Conservation (phyloP, 129 eudicot species). For the Helianthus annuus region HanXRQr2.0-SUNRISE NC_035437.2:4360530-4361029, state of each 20-base stretch:
- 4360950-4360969: slow-evolving; percentile 32
- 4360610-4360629: too few relatives aligned
- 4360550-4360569: too few relatives aligned
- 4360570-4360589: too few relatives aligned
- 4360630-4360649: too few relatives aligned
- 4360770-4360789: slow-evolving; percentile 36
- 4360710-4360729: slow-evolving; percentile 11
- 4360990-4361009: not conserved
- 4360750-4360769: slow-evolving; percentile 41
- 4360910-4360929: slow-evolving; percentile 44
- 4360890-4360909: slow-evolving; percentile 44
- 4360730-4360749: slow-evolving; percentile 48
- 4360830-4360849: slow-evolving; percentile 42
- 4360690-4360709: slow-evolving; percentile 16
- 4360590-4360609: too few relatives aligned
- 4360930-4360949: slow-evolving; percentile 46
- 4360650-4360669: too few relatives aligned
- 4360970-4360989: slow-evolving; percentile 23
- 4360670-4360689: too few relatives aligned
- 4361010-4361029: not conserved
- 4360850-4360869: slow-evolving; percentile 54
- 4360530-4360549: too few relatives aligned
- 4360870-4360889: slow-evolving; percentile 55
- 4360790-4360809: slow-evolving; percentile 58
- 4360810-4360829: slow-evolving; percentile 52